Conservation (phyloP, 2,329 filamentous ascomycete species). For the Periconia sp. region DNA sequence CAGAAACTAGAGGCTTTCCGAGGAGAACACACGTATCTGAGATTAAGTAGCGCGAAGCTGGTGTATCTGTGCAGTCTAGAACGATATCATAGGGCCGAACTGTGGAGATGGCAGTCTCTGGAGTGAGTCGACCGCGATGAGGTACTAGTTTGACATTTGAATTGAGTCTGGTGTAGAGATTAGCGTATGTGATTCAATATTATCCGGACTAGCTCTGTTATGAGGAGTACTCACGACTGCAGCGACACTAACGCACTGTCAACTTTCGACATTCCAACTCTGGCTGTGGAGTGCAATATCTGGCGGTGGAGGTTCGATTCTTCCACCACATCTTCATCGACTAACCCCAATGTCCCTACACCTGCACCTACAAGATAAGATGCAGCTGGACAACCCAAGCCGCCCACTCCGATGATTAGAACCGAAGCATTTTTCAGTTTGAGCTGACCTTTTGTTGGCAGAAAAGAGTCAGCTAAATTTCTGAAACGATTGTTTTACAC, state of each 20-base stretch:
- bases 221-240: conserved; percentile 43
- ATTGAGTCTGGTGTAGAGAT: conserved; percentile 62
- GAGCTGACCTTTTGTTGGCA: conserved; percentile 67
- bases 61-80: conserved; percentile 94
- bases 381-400: conserved; percentile 87
- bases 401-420: conserved; percentile 83
- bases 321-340: conserved; percentile 88
- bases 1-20: conserved; percentile 79
- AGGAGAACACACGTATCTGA: conserved; percentile 85
- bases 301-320: conserved; percentile 91
- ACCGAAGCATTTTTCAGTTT: conserved; percentile 70
- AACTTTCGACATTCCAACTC: conserved; percentile 77
- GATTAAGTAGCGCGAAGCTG: conserved; percentile 86
- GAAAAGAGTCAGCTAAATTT: conserved; percentile 1
- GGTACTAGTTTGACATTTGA: conserved; percentile 66
- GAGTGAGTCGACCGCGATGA: conserved; percentile 66
- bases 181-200: background rate
- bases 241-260: conserved; percentile 62
- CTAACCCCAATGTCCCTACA: conserved; percentile 77
- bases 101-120: conserved; percentile 67
- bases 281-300: conserved; percentile 72
- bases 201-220: background rate
- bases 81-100: conserved; percentile 77
- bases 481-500: background rate
- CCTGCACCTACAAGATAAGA: conserved; percentile 92